Evolutionary conservation across 148 eudicot species (phyloP), one percentile per base, ranked within the genome.

Genomic region (Cornus controversa): DNA sequence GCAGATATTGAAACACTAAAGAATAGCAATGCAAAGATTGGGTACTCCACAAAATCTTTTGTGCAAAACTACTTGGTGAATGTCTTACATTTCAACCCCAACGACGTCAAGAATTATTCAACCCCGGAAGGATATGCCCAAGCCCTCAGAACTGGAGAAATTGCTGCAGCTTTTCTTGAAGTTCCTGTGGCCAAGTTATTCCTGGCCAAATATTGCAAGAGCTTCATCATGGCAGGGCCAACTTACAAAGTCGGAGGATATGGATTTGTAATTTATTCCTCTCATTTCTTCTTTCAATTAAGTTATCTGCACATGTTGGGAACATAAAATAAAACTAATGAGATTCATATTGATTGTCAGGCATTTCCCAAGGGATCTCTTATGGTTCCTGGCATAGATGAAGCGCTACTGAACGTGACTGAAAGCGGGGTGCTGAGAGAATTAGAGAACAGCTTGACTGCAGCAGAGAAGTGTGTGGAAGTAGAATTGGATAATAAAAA

Each of bases 161-260:
- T 79, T 36, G 79, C 79, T 27, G 85, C 81, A 20, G 76, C 47
- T 58, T 82, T 82, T 71, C 77, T 82, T 20, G 81, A 71, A 71
- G 75, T 29, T 23, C 79, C 82, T 40, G 37, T 7, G 14, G 79
- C 82, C 20, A 82, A 82, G 71, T 69, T 82, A 1, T 78, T 82
- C 66, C 68, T 82, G 2, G 79, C 79, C 64, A 75, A 71, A 23
- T 82, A 82, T 58, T 82, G 85, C 82, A 82, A 71, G 68, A 82
- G 85, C 77, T 82, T 82, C n/a, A 67, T n/a, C 10, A 67, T 45
- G 28, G 72, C 82, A 2, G 85, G 85, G 18, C 64, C 64, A 60
- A 60, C 64, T 14, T 60, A 22, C 64, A 60, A 22, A 60, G 24
- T 60, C 20, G 64, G 64, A 60, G 64, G 64, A 22, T n/a, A 6